Base-by-base conservation (phyloP, 768 basidiomycete genomes). In the Mycena albidolilacea region DNA sequence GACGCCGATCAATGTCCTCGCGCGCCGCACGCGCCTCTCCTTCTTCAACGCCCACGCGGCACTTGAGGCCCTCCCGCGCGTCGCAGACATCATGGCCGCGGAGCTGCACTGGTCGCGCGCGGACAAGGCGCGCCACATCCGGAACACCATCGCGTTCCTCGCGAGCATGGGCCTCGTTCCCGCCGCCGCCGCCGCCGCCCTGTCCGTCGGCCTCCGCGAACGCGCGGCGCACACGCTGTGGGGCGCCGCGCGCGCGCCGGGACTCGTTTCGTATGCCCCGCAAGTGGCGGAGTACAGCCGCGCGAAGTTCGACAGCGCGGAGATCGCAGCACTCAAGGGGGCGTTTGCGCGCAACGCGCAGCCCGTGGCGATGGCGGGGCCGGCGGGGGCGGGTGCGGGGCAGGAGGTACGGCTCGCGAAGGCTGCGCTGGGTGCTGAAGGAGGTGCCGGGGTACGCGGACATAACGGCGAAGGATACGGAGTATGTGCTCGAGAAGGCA, bases 41-140 rank as follows among this genome's bases (percentile, higher is more conserved):
- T 99, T 98, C 89, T 90, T 99, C 76, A 97, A 98, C 81, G 93
- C 92, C 0, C 92, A 93, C 70, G 94, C 93, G 0, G 93, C 97
- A 0, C 88, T 97, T 39, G 90, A 93, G 38, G 90, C 93, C 0
- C 90, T 99, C 63, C 97, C 97, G 3, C 88, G 89, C 39, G 92
- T 99, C 61, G 91, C 97, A 72, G 95, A 95, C 70, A 93, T 98
- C 81, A 97, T 98, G 96, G 89, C 90, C 6, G 89, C 88, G 19
- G 96, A 98, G 79, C 88, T 97, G 7, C 85, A 87, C 14, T 99
- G 97, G 97, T 87, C 88, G 71, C 80, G 82, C 37, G 76, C 85
- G 17, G 88, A 92, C 77, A 89, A 91, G 76, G 81, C 84, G 64
- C 77, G 83, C 67, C 94, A 98, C 81, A 84, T 93, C 67, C 82